Conservation (phyloP, 2,329 filamentous ascomycete genomes). For the Blumeria graminis region DNA sequence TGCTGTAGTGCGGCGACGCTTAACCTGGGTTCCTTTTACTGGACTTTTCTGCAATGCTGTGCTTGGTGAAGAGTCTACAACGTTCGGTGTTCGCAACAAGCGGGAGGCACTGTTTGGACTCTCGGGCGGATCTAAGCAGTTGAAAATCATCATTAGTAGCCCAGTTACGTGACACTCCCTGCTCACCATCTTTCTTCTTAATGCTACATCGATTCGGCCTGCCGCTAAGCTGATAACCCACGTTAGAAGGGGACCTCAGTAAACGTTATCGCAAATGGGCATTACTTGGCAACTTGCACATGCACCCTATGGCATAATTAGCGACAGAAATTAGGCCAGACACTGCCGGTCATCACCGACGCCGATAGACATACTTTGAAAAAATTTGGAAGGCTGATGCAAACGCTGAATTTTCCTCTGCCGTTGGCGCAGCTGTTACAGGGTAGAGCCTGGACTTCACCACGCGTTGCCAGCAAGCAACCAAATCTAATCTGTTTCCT, state of each 20-base stretch:
- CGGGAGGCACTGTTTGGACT: no score
- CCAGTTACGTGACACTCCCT: no score
- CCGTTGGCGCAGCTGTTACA: conserved; percentile 14
- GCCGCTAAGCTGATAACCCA: conserved; percentile 11
- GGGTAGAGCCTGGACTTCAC: conserved; percentile 9
- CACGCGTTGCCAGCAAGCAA: conserved; percentile 13
- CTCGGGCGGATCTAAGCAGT: no score
- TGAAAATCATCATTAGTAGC: no score
- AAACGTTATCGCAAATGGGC: no score
- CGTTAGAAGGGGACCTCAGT: neutral
- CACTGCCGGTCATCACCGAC: neutral
- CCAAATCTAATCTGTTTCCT: conserved; percentile 15
- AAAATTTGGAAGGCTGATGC: conserved; percentile 14
- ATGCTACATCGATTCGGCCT: conserved; percentile 14
- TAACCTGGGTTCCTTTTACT: neutral
- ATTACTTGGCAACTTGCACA: conserved; percentile 11
- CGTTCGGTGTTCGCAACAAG: no score
- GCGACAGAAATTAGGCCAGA: no score
- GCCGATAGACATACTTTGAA: conserved; percentile 8
- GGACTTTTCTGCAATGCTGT: conserved; percentile 1
- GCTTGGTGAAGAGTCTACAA: neutral
- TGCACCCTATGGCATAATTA: conserved; percentile 6
- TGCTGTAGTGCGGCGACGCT: conserved; percentile 7
- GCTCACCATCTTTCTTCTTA: conserved; percentile 12
- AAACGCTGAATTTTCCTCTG: conserved; percentile 13